Conservation (phyloP, 129 eudicot species). For the Lonicera japonica region DNA sequence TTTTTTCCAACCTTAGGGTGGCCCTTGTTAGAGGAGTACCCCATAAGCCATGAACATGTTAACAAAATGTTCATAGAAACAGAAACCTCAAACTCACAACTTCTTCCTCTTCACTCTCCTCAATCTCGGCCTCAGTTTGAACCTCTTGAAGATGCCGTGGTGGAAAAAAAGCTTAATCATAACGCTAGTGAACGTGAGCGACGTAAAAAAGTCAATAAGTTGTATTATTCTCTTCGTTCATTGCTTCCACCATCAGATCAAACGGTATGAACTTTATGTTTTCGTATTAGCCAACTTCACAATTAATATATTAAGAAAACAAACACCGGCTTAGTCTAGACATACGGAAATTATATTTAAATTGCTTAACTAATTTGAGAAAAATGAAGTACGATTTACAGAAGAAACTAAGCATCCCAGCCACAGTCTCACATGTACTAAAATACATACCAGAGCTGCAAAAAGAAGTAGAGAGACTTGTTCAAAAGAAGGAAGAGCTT, state of each 20-base stretch:
- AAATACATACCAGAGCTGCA: conserved; percentile 73
- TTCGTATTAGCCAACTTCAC: too few relatives aligned
- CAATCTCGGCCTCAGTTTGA: too few relatives aligned
- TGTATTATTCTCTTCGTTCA: conserved; percentile 29
- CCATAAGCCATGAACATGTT: conserved; percentile 1
- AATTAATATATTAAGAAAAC: too few relatives aligned
- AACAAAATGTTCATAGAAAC: neutral
- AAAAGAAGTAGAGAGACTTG: conserved; percentile 49
- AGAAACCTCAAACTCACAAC: conserved; percentile 13
- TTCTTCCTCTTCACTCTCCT: too few relatives aligned
- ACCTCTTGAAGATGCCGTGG: neutral
- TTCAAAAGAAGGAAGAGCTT: conserved; percentile 37
- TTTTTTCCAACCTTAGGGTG: conserved; percentile 17
- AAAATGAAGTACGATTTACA: too few relatives aligned
- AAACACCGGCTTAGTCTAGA: too few relatives aligned
- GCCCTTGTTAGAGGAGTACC: conserved; percentile 32
- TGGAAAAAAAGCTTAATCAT: conserved; percentile 26
- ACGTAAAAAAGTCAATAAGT: conserved; percentile 22
- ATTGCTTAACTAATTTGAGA: too few relatives aligned
- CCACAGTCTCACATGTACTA: conserved; percentile 49
- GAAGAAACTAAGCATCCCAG: conserved; percentile 76
- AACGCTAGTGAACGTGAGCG: conserved; percentile 35
- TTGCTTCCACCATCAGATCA: conserved; percentile 21
- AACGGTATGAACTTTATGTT: conserved; percentile 9
- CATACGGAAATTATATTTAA: too few relatives aligned